Evolutionary conservation across 441 rosid genomes (phyloP).

Genomic region (Corymbia calophylla): DNA sequence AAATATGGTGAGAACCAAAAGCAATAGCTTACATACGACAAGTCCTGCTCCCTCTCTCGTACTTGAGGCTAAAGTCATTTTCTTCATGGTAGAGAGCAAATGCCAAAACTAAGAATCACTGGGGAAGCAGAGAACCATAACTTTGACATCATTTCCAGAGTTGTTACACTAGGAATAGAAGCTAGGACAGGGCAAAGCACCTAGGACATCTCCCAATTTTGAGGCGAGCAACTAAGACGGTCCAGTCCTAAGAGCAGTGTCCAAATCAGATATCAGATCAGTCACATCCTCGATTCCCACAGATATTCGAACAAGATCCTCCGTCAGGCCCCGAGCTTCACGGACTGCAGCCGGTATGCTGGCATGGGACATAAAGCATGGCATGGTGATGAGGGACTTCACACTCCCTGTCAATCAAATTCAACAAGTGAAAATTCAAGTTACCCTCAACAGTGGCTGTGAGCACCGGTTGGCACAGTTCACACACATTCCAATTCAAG

Average conservation of each 20-base stretch:
- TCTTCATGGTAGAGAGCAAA: neutral
- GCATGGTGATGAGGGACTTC: constrained; percentile 93
- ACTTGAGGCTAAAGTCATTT: neutral
- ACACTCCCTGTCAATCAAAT: constrained; percentile 54
- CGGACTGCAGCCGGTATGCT: constrained; percentile 78
- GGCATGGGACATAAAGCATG: constrained; percentile 97
- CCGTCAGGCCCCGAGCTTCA: constrained; percentile 85
- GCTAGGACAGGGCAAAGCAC: neutral
- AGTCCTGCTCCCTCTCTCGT: neutral
- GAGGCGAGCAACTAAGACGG: constrained; percentile 21
- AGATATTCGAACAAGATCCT: constrained; percentile 84
- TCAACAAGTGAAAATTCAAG: neutral
- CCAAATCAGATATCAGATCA: constrained; percentile 83
- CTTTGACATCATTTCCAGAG: neutral
- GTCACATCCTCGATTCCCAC: constrained; percentile 89
- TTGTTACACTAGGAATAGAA: neutral
- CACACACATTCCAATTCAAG: neutral
- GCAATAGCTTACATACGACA: neutral
- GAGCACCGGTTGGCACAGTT: neutral
- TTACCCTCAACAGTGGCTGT: neutral
- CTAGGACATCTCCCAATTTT: neutral
- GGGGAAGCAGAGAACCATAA: neutral
- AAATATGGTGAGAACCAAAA: neutral
- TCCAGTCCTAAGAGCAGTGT: constrained; percentile 55
- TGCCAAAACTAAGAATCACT: neutral